Percentiles rank a stretch among this genome's conserved stretches.
Conservation (phyloP, 805 yeast genomes). For the Yarrowia bubula region DNA sequence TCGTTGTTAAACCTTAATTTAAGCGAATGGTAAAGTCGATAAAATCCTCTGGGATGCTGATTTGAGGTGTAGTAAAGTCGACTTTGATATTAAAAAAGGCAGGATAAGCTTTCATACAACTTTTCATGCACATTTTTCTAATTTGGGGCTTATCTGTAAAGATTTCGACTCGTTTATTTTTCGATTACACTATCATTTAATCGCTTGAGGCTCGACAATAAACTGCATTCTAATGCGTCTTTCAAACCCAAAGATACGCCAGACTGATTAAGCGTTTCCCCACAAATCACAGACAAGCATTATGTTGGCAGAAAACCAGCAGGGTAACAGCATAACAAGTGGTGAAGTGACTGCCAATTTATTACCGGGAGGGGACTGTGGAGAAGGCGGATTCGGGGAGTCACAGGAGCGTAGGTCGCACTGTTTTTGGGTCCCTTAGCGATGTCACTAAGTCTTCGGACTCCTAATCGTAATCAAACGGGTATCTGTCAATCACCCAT, state of each 20-base stretch:
- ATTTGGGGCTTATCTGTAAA: not conserved
- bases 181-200: conserved; percentile 12
- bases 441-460: too few species aligned
- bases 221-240: not conserved
- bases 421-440: too few species aligned
- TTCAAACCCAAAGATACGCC: not conserved
- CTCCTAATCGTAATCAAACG: too few species aligned
- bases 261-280: conserved; percentile 14
- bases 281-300: conserved; percentile 23
- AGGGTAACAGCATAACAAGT: not conserved
- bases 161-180: not conserved
- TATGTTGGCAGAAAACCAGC: not conserved
- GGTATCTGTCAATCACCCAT: too few species aligned
- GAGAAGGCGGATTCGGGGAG: not conserved
- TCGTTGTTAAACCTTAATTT: not conserved
- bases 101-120: not conserved
- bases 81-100: not conserved
- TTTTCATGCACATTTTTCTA: not conserved
- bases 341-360: not conserved
- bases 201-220: not conserved
- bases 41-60: not conserved
- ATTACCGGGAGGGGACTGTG: not conserved
- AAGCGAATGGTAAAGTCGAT: not conserved
- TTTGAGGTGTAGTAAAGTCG: not conserved
- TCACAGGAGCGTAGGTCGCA: too few species aligned